Percentiles rank a stretch among this genome's conserved stretches.
Conservation (phyloP, 106 monocot genomes). For the Allium fistulosum region DNA sequence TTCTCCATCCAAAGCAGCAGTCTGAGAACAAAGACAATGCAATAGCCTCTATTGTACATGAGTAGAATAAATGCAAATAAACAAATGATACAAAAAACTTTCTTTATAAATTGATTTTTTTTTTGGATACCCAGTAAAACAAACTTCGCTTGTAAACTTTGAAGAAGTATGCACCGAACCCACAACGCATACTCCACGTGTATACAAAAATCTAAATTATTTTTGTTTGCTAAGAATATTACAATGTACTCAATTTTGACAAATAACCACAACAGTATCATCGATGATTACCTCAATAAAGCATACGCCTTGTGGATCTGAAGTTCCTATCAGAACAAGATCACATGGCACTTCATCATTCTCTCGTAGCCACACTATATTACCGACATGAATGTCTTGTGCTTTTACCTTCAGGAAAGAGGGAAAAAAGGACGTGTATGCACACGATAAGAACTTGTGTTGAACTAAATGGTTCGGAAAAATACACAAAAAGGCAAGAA, state of each 20-base stretch:
- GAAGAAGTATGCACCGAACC: no score
- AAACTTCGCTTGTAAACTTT: no score
- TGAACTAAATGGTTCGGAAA: no score
- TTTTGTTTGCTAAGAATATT: no score
- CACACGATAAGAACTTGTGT: conserved; percentile 2
- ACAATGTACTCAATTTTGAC: no score
- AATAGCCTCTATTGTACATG: no score
- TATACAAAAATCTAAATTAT: no score
- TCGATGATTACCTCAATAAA: conserved; percentile 69
- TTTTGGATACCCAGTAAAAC: no score
- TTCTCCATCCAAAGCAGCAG: conserved; percentile 98
- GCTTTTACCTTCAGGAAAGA: conserved; percentile 64
- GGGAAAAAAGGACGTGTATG: background rate
- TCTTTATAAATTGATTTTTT: no score
- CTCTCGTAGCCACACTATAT: conserved; percentile 92
- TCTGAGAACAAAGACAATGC: conserved; percentile 29
- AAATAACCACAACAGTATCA: background rate
- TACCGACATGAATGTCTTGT: conserved; percentile 89
- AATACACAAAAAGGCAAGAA: background rate
- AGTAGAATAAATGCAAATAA: background rate
- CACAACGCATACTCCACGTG: no score
- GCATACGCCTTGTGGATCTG: conserved; percentile 86
- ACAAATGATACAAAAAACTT: background rate
- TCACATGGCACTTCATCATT: conserved; percentile 99
- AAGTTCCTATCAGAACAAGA: conserved; percentile 83